These are phyloP conservation scores for Suillus variegatus DNA, from an alignment of 768 basidiomycete species.

Conservation along the genomic window DNA sequence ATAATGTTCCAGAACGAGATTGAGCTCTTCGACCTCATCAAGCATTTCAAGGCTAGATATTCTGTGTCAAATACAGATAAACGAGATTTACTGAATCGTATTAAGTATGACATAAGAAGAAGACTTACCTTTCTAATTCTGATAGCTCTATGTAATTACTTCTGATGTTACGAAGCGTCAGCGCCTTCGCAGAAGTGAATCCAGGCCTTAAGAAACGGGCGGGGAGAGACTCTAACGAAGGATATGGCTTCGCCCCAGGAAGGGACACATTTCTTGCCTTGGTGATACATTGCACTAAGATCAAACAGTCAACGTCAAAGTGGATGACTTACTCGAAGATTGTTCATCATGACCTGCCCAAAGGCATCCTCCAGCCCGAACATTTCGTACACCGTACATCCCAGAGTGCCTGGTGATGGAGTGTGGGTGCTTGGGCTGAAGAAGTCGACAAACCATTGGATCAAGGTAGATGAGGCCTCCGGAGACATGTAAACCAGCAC, in stretches of 20 bases:
- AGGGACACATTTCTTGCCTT: slow-evolving; percentile 73
- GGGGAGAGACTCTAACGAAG: slow-evolving; percentile 53
- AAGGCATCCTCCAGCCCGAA: slow-evolving; percentile 85
- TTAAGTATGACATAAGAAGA: neutral
- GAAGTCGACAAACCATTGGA: slow-evolving; percentile 72
- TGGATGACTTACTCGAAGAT: slow-evolving; percentile 62
- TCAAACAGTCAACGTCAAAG: neutral
- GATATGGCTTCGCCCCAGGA: slow-evolving; percentile 70
- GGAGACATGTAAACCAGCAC: slow-evolving; percentile 88
- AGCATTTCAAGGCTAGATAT: slow-evolving; percentile 82
- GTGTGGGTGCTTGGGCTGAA: slow-evolving; percentile 30
- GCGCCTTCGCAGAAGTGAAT: slow-evolving; percentile 54
- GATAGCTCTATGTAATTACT: slow-evolving; percentile 42
- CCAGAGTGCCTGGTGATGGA: slow-evolving; percentile 31
- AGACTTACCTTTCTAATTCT: slow-evolving; percentile 61
- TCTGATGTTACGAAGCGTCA: slow-evolving; percentile 73
- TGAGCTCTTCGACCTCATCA: slow-evolving; percentile 94
- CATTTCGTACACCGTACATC: slow-evolving; percentile 88
- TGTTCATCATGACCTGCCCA: slow-evolving; percentile 90
- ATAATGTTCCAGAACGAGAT: slow-evolving; percentile 88
- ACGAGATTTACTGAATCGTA: neutral
- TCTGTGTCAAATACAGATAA: slow-evolving; percentile 38
- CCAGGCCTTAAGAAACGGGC: slow-evolving; percentile 59
- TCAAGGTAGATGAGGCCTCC: slow-evolving; percentile 52
- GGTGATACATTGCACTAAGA: neutral